Percentiles rank a stretch among this genome's conserved stretches.
Evolutionary conservation across 2,329 filamentous ascomycete species (phyloP).

Genomic region (Pyricularia pennisetigena): DNA sequence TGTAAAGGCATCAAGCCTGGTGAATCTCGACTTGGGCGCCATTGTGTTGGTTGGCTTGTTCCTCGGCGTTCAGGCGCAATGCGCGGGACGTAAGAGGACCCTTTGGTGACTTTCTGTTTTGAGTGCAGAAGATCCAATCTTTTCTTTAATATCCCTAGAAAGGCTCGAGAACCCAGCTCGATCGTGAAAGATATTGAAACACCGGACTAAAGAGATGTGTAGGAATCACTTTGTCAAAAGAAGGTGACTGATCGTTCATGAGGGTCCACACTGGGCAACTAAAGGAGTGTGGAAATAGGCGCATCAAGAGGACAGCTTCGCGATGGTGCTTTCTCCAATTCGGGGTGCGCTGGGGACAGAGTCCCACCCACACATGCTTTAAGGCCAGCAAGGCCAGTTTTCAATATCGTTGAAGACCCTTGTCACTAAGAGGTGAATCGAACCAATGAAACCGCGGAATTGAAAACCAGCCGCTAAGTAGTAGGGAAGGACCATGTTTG

Average conservation of each 20-base stretch:
- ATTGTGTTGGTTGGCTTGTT: conserved; percentile 36
- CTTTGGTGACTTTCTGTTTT: not conserved
- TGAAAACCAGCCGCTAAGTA: not conserved
- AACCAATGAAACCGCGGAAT: not conserved
- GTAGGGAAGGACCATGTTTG: not conserved
- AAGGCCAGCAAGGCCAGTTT: not conserved
- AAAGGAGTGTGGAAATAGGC: not conserved
- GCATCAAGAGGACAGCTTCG: not conserved
- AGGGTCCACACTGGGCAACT: not conserved
- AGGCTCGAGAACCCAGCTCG: not conserved
- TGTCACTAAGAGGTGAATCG: not conserved
- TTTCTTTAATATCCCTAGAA: not conserved
- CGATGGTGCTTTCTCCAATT: not conserved
- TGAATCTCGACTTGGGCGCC: conserved; percentile 89
- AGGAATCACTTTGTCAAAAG: not conserved
- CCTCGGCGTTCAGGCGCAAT: not conserved
- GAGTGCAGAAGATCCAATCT: not conserved
- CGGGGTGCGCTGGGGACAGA: not conserved
- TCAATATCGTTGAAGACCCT: not conserved
- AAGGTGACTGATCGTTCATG: not conserved
- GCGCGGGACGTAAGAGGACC: not conserved
- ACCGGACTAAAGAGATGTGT: not conserved
- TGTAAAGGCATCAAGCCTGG: conserved; percentile 93
- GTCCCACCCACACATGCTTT: not conserved
- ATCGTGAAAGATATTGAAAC: not conserved